Conservation (phyloP, 164 flowering plant species). For the Piper betle region DNA sequence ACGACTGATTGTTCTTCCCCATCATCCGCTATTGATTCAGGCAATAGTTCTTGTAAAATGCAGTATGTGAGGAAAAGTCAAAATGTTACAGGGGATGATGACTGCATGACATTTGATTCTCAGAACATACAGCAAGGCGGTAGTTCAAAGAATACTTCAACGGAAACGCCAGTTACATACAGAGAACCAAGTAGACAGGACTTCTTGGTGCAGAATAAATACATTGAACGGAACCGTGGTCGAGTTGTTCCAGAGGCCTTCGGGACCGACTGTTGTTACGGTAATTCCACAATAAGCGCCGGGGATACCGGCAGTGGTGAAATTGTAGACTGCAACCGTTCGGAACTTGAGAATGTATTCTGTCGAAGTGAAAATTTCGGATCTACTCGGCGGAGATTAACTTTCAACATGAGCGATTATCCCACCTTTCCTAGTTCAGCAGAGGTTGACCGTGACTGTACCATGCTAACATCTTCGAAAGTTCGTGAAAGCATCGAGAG, state of each 20-base stretch:
- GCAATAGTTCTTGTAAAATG: slow-evolving; percentile 19
- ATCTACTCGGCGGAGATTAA: background rate
- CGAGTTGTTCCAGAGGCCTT: background rate
- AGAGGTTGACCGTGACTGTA: slow-evolving; percentile 1
- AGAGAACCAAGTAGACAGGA: slow-evolving; percentile 9
- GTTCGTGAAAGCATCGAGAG: background rate
- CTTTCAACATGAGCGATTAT: background rate
- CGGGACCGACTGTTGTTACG: background rate
- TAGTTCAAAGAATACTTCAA: slow-evolving; percentile 6
- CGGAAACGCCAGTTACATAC: slow-evolving; percentile 9
- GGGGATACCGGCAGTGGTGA: background rate
- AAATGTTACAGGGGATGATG: slow-evolving; percentile 13
- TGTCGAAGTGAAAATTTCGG: background rate
- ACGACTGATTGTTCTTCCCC: slow-evolving; percentile 85
- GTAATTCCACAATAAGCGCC: too few relatives aligned
- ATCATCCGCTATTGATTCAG: slow-evolving; percentile 63
- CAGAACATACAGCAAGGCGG: slow-evolving; percentile 14
- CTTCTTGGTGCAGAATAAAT: slow-evolving; percentile 12
- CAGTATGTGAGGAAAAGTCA: slow-evolving; percentile 31
- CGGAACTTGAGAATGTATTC: too few relatives aligned
- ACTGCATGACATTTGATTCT: slow-evolving; percentile 14
- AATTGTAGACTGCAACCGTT: background rate
- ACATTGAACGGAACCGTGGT: slow-evolving; percentile 14
- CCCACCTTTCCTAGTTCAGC: slow-evolving; percentile 1
- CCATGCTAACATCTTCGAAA: background rate